Evolutionary conservation across 176 grass and related monocot genomes (phyloP).

Genomic region (Ensete ventricosum): DNA sequence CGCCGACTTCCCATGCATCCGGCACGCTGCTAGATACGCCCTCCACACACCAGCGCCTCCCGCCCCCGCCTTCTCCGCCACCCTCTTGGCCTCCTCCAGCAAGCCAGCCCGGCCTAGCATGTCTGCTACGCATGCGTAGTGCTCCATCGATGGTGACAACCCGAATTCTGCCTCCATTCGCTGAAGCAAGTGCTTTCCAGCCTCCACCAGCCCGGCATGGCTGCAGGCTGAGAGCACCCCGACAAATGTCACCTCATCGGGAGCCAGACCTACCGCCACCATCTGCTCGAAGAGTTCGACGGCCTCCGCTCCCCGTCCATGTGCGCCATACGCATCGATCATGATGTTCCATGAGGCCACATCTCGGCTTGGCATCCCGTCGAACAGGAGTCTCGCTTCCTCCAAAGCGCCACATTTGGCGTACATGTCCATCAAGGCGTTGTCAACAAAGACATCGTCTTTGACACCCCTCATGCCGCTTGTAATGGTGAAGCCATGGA

Average conservation of each 20-base stretch:
- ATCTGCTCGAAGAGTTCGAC: conserved; percentile 36
- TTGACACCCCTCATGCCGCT: conserved; percentile 25
- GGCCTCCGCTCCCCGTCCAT: conserved; percentile 41
- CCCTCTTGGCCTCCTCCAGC: conserved; percentile 22
- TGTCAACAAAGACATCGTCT: conserved; percentile 30
- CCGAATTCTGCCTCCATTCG: conserved; percentile 26
- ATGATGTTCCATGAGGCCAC: conserved; percentile 68
- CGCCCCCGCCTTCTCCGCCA: conserved; percentile 21
- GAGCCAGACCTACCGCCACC: conserved; percentile 13
- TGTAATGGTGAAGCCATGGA: conserved; percentile 41
- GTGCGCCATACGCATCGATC: conserved; percentile 57
- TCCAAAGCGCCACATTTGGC: conserved; percentile 45
- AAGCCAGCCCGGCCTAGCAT: conserved; percentile 29
- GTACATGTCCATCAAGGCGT: conserved; percentile 59
- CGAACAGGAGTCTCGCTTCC: conserved; percentile 37
- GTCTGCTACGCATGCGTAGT: conserved; percentile 21
- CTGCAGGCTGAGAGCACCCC: conserved; percentile 34
- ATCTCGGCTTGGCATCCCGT: conserved; percentile 24
- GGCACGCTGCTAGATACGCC: conserved; percentile 16
- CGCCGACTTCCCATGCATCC: conserved; percentile 24
- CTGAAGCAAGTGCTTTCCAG: conserved; percentile 23
- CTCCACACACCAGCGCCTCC: conserved; percentile 19
- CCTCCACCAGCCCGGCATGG: conserved; percentile 28
- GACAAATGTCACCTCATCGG: conserved; percentile 33
- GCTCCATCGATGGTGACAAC: conserved; percentile 25